phyloP scores from a whole-genome alignment of 2,329 filamentous ascomycete genomes.

The Cordyceps tenuipes region DNA sequence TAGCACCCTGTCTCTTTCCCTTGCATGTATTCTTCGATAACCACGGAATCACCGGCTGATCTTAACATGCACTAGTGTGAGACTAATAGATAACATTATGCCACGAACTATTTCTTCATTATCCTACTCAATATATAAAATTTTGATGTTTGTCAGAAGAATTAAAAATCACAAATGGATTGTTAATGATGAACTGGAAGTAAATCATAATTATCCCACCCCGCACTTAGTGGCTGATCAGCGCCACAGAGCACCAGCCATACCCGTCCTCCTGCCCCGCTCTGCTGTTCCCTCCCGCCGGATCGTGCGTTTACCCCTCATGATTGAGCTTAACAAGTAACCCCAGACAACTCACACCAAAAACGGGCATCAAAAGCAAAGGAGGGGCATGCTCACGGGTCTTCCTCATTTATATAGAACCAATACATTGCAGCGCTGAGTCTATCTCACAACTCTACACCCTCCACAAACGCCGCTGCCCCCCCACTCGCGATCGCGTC shows the following conservation, averaged over 20 bases:
- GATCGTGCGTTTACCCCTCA: conserved; percentile 1
- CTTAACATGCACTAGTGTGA: too few species aligned
- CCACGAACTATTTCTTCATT: too few species aligned
- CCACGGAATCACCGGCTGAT: conserved; percentile 53
- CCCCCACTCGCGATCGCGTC: not conserved
- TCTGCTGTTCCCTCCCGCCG: too few species aligned
- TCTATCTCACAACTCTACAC: not conserved
- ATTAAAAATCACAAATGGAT: too few species aligned
- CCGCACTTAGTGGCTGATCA: not conserved
- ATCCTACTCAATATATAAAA: too few species aligned
- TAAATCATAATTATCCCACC: not conserved
- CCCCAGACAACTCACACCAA: not conserved
- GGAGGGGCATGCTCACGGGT: not conserved
- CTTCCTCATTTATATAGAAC: not conserved
- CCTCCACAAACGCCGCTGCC: not conserved
- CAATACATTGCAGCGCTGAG: not conserved
- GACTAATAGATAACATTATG: too few species aligned
- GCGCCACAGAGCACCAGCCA: conserved; percentile 2
- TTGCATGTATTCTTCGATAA: conserved; percentile 54
- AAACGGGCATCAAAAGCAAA: not conserved
- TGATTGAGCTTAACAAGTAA: not conserved
- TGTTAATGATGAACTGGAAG: too few species aligned
- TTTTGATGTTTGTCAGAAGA: too few species aligned
- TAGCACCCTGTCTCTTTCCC: conserved; percentile 63
- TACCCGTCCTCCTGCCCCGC: not conserved